Base-by-base conservation (phyloP, 2,329 filamentous ascomycete species). In the Neonectria magnoliae region DNA sequence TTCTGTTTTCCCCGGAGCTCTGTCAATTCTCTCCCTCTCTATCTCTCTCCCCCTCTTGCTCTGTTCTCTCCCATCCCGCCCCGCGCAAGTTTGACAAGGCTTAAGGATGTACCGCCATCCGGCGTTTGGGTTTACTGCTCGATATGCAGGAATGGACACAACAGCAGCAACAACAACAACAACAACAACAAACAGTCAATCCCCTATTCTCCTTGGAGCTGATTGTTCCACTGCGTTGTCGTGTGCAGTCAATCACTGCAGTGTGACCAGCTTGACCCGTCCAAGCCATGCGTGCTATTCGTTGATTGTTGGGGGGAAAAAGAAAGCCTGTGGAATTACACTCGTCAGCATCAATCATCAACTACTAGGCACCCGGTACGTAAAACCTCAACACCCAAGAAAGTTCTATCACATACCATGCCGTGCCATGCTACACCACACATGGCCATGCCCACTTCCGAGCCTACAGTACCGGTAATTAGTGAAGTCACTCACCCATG, bases 101-200 rank as follows among this genome's bases (percentile, higher is more conserved):
- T 64, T 69, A 73, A 65, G 66, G 66, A 64, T 73, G 61, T 67
- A 31, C 59, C 68, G 58, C 67, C 70, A 65, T 70, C 58, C 63
- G 58, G 64, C 68, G 71, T 73, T 73, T 68, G 66, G 62, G 62
- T 72, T 73, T 69, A 69, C 57, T 62, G 55, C 52, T 45, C 38
- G 16, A 42, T 52, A 42, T 67, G 59, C 53, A 33, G 22, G 42
- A 54, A 53, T 57, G 47, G 44, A 29, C 38, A 47, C 41, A 38
- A 25, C 22, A 4, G n/a, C n/a, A n/a, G n/a, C n/a, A n/a, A n/a
- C n/a, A n/a, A n/a, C n/a, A 25, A 25, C 22, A 25, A 2, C 25
- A 25, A 25, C 25, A 25, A 25, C 25, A 25, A 25, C 25, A 25
- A 25, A 25, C 25, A 25, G 6, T 27, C 60, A 58, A 62, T 62